These are phyloP conservation scores for Pontederia paniculata DNA, from an alignment of 176 grass and related monocot genomes.

Conservation along the genomic window DNA sequence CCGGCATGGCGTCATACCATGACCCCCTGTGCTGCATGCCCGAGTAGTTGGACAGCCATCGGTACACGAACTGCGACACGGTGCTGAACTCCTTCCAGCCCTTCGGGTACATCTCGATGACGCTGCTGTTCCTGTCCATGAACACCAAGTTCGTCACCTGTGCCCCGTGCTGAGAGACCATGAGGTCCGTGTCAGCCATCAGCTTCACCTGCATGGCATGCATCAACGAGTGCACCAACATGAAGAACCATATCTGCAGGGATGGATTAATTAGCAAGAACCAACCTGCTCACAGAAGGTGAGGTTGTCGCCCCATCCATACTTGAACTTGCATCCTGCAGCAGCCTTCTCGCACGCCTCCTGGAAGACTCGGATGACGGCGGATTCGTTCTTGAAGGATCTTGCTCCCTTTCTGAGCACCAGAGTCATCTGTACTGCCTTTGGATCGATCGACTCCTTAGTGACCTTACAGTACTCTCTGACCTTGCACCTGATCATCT, in stretches of 20 bases:
- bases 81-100: slow-evolving; percentile 1
- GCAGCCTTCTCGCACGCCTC: neutral
- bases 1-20: slow-evolving; percentile 12
- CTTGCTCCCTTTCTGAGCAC: neutral
- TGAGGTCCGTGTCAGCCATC: neutral
- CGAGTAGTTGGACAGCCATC: slow-evolving; percentile 1
- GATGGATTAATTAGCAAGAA: no score
- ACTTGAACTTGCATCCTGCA: neutral
- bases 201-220: slow-evolving; percentile 14
- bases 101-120: no score
- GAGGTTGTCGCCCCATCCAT: neutral
- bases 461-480: slow-evolving; percentile 1
- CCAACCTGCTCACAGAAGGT: slow-evolving; percentile 15
- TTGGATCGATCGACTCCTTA: neutral
- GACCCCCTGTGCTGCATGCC: slow-evolving; percentile 6
- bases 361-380: neutral
- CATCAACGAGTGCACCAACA: no score
- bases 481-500: slow-evolving; percentile 12
- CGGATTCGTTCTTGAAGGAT: no score
- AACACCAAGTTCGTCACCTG: slow-evolving; percentile 5
- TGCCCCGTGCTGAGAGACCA: neutral
- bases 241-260: no score
- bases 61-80: neutral
- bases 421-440: neutral
- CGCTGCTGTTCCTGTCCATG: no score